phyloP scores from a whole-genome alignment of 805 yeast species.

The Lipomyces oligophaga region DNA sequence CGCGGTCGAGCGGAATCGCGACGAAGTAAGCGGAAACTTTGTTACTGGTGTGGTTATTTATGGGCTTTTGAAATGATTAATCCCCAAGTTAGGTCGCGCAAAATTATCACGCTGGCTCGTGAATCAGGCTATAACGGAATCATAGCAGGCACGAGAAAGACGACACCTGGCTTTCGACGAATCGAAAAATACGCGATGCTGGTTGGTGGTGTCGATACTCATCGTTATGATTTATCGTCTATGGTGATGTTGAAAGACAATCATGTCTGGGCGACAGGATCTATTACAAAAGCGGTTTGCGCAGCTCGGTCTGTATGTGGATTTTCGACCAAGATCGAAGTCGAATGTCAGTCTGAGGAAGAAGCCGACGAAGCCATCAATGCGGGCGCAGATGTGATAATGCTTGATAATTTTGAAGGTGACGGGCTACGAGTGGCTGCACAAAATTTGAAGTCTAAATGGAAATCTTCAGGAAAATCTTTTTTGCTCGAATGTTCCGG shows the following conservation, averaged over 20 bases:
- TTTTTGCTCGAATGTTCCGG: constrained; percentile 89
- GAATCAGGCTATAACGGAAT: constrained; percentile 69
- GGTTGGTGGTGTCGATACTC: constrained; percentile 92
- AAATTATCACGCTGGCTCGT: constrained; percentile 58
- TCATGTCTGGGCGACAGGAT: constrained; percentile 89
- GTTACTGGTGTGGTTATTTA: background rate
- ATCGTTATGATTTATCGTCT: constrained; percentile 82
- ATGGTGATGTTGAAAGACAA: constrained; percentile 97
- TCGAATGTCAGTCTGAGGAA: constrained; percentile 77
- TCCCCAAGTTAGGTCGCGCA: constrained; percentile 40
- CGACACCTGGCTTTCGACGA: constrained; percentile 91
- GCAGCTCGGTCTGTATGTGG: constrained; percentile 81
- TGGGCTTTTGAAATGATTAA: background rate
- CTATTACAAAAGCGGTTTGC: constrained; percentile 77
- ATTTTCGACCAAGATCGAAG: constrained; percentile 85
- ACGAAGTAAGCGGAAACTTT: constrained; percentile 44
- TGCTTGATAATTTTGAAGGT: constrained; percentile 85
- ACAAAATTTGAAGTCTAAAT: constrained; percentile 52
- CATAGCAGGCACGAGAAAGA: constrained; percentile 93
- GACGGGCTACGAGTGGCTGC: constrained; percentile 65
- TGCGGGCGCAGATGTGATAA: constrained; percentile 93
- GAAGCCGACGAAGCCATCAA: constrained; percentile 90
- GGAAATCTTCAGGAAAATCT: constrained; percentile 41
- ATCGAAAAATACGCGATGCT: constrained; percentile 91
- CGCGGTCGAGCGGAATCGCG: constrained; percentile 85